A percentile compares a stretch with the other conserved stretches of the same genome.
Evolutionary conservation across 1,284 basidiomycete genomes (phyloP).

Genomic region (Trichosporon asahii): DNA sequence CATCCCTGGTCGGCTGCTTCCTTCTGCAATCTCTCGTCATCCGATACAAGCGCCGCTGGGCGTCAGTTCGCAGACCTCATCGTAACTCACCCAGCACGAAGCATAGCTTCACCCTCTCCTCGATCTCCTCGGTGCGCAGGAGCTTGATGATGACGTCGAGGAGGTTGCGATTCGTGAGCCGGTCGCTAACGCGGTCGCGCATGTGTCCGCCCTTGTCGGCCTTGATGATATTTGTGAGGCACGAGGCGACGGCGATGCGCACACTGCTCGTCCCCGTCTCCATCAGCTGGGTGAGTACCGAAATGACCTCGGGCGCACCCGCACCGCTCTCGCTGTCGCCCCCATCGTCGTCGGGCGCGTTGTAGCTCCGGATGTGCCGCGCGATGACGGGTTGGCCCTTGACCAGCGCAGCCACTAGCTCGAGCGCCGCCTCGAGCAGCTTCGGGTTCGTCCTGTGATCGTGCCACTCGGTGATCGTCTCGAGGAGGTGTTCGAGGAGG

Average conservation of each 20-base stretch:
- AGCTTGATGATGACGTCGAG: slow-evolving; percentile 37
- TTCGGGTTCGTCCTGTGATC: slow-evolving; percentile 51
- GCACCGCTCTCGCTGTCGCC: slow-evolving; percentile 11
- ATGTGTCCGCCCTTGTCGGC: slow-evolving; percentile 30
- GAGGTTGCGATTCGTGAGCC: slow-evolving; percentile 23
- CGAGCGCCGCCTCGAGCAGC: slow-evolving; percentile 67
- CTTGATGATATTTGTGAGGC: slow-evolving; percentile 44
- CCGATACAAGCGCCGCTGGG: slow-evolving; percentile 66
- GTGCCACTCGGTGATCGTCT: slow-evolving; percentile 29
- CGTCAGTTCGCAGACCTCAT: background rate
- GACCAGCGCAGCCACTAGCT: slow-evolving; percentile 65
- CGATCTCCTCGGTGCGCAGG: slow-evolving; percentile 33
- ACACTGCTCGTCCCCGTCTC: slow-evolving; percentile 35
- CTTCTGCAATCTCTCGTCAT: slow-evolving; percentile 63
- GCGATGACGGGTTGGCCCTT: slow-evolving; percentile 59
- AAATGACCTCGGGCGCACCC: slow-evolving; percentile 22
- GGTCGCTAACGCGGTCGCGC: slow-evolving; percentile 23
- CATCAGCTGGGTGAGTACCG: slow-evolving; percentile 34
- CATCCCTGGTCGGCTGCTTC: slow-evolving; percentile 36
- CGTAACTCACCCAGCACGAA: slow-evolving; percentile 62
- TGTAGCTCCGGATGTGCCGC: slow-evolving; percentile 27
- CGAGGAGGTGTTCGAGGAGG: slow-evolving; percentile 36
- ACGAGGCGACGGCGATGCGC: slow-evolving; percentile 44
- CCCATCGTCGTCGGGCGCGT: slow-evolving; percentile 10
- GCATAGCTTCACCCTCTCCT: slow-evolving; percentile 56